Base-by-base conservation (phyloP, 352 stramenopile genomes). In the Phytophthora rubi region DNA sequence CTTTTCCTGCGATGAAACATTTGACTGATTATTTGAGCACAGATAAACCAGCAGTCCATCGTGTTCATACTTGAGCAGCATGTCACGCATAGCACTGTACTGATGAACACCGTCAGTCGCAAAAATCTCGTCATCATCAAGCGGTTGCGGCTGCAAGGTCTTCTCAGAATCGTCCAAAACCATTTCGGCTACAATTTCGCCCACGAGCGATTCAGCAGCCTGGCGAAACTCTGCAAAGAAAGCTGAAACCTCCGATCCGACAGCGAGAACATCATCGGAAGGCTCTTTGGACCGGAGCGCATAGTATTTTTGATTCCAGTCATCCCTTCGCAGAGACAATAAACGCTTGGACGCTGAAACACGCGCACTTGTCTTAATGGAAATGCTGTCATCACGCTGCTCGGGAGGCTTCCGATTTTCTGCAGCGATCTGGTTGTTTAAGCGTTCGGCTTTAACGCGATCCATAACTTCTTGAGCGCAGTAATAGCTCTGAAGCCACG, bases 401-500 rank as follows among this genome's bases (percentile, higher is more conserved):
- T 61, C 37, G 9, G 45, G 64, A 1, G 16, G 37, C 18, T 68
- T 62, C 18, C 6, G 54, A 23, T 32, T 28, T 66, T 75, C 71
- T 21, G 35, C 37, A 48, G 39, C 33, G 33, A 63, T 51, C 12
- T 77, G 63, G 26, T 79, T 76, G 42, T 53, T 79, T 23, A 26
- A 28, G 18, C 58, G 53, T 9, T 67, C 71, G 15, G 53, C 47
- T 65, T 65, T 53, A 3, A 80, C 61, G 9, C 65, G 65, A 15
- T 21, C 8, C 47, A 76, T 80, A 10, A 69, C 65, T 62, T 81
- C 67, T 61, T 81, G 67, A 7, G 61, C 48, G 13, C 44, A 74
- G 51, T 79, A 87, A 49, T 82, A 81, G 28, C 75, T 77, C 39
- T 70, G 74, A 28, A 87, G 70, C 69, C 75, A 83, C 2, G 64